Evolutionary conservation across 768 basidiomycete species (phyloP).

Genomic region (Naganishia onofrii): DNA sequence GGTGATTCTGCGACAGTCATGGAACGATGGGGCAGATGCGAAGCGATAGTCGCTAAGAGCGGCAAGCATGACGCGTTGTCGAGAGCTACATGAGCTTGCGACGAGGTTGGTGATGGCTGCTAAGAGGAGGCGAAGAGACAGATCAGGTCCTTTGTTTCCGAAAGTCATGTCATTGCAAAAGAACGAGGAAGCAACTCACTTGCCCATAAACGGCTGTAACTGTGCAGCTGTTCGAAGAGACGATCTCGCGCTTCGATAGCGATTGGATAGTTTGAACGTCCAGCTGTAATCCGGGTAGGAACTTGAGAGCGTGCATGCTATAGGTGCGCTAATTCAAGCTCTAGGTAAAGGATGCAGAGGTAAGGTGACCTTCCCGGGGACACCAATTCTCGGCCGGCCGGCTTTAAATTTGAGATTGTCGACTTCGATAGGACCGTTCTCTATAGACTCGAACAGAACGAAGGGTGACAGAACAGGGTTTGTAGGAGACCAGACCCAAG

Average conservation of each 20-base stretch:
- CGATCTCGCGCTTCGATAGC: not conserved
- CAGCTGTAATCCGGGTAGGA: not conserved
- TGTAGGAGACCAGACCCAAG: too few species aligned
- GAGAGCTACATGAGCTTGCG: not conserved
- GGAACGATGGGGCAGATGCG: slow-evolving; percentile 3
- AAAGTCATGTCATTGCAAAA: too few species aligned
- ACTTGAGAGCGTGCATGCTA: not conserved
- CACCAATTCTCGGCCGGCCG: too few species aligned
- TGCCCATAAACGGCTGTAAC: not conserved
- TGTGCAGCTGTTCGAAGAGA: not conserved
- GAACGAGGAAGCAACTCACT: not conserved
- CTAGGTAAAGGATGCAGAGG: not conserved
- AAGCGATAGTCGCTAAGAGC: slow-evolving; percentile 5
- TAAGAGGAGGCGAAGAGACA: not conserved
- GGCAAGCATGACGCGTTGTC: not conserved
- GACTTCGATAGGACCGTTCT: too few species aligned
- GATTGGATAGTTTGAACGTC: not conserved
- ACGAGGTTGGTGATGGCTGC: not conserved
- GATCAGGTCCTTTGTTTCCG: too few species aligned
- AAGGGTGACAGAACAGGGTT: too few species aligned
- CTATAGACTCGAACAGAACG: too few species aligned
- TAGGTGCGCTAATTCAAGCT: not conserved
- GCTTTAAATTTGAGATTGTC: too few species aligned
- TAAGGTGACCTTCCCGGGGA: not conserved
- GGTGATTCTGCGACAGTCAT: not conserved